These are phyloP conservation scores for Penicillium tannophilum DNA, from an alignment of 495 filamentous ascomycete genomes.

Conservation along the genomic window DNA sequence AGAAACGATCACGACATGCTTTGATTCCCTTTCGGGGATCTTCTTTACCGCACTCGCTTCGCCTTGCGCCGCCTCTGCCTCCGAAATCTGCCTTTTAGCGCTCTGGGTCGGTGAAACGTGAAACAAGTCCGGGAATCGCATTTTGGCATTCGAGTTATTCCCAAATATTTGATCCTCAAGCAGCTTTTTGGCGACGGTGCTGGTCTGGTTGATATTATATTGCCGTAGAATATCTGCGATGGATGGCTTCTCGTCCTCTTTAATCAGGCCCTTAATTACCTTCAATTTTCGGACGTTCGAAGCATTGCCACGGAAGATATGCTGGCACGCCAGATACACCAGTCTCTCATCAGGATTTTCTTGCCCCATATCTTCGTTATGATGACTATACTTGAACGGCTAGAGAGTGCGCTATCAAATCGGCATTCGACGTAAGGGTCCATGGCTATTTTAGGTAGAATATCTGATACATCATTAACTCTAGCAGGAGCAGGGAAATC, in stretches of 20 bases:
- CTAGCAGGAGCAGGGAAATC: too few species aligned
- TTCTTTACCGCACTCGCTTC: conserved; percentile 16
- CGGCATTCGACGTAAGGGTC: too few species aligned
- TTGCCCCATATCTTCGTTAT: not conserved
- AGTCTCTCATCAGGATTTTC: conserved; percentile 21
- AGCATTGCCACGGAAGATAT: conserved; percentile 33
- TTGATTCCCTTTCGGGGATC: conserved; percentile 13
- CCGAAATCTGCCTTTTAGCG: conserved; percentile 8
- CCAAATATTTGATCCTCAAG: conserved; percentile 16
- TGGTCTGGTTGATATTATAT: conserved; percentile 17
- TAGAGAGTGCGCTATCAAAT: too few species aligned
- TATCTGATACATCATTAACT: too few species aligned
- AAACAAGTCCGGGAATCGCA: conserved; percentile 24
- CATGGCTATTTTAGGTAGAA: too few species aligned
- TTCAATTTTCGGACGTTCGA: conserved; percentile 33
- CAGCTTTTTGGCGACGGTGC: conserved; percentile 18
- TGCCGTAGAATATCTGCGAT: conserved; percentile 18
- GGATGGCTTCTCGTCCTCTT: conserved; percentile 6
- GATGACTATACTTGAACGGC: too few species aligned
- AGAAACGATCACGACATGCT: not conserved
- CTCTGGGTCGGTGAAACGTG: conserved; percentile 10
- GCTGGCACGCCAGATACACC: conserved; percentile 35
- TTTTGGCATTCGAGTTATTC: conserved; percentile 15
- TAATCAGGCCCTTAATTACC: conserved; percentile 24
- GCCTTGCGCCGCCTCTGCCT: conserved; percentile 18